Percentiles rank a stretch among this genome's conserved stretches.
Conservation (phyloP, 139 green algal genomes). For the Chlamydomonas schloesseri region DNA sequence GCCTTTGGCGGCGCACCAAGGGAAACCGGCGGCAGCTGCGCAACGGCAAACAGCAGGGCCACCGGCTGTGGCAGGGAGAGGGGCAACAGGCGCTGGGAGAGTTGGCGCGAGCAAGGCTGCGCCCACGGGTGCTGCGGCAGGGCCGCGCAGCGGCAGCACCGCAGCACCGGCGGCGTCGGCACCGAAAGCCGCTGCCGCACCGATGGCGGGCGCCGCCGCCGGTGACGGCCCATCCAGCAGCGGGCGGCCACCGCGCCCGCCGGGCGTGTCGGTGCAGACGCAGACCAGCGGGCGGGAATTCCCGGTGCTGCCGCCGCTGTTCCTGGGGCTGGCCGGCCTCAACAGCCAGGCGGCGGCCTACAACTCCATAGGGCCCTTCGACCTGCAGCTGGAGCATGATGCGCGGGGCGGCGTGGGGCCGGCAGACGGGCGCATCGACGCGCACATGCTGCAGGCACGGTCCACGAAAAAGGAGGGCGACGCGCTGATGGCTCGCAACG, state of each 20-base stretch:
- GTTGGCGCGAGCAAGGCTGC: too few relatives aligned
- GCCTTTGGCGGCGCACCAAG: background rate
- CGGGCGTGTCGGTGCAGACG: slow-evolving; percentile 10
- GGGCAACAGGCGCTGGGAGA: background rate
- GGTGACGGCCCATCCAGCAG: slow-evolving; percentile 2
- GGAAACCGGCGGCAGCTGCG: background rate
- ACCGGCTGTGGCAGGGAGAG: background rate
- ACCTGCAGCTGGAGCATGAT: slow-evolving; percentile 24
- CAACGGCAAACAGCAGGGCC: background rate
- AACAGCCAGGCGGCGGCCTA: slow-evolving; percentile 19
- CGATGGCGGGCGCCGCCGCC: background rate
- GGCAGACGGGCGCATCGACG: background rate
- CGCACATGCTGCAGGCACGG: background rate
- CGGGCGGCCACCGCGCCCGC: background rate
- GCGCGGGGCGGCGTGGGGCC: background rate
- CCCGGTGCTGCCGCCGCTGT: slow-evolving; percentile 9
- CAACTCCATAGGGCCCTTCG: slow-evolving; percentile 41
- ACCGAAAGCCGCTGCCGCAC: too few relatives aligned
- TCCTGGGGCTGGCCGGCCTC: background rate
- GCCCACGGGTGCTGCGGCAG: too few relatives aligned
- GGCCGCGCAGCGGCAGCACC: too few relatives aligned
- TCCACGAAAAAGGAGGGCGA: slow-evolving; percentile 14
- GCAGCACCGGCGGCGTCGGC: too few relatives aligned
- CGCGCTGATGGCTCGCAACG: background rate
- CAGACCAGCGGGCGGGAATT: slow-evolving; percentile 11